Percentiles rank a stretch among this genome's conserved stretches.
Conservation (phyloP, 257 asterid genomes). For the Fraxinus pennsylvanica region DNA sequence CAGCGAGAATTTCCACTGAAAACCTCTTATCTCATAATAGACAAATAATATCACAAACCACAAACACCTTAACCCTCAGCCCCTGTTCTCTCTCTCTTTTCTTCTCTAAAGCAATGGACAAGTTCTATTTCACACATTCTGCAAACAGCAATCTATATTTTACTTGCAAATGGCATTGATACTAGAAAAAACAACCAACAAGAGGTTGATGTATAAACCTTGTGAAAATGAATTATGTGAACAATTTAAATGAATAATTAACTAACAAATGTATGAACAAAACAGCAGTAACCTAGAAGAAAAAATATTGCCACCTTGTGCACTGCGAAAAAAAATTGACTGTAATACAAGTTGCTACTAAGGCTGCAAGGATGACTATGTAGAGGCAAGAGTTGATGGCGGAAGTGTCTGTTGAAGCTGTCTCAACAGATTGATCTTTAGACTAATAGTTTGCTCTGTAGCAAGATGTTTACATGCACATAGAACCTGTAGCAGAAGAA, state of each 20-base stretch:
- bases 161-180: too few species aligned
- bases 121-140: too few species aligned
- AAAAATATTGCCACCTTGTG: not conserved
- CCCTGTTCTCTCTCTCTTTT: not conserved
- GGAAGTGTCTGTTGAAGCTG: slow-evolving; percentile 67
- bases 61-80: slow-evolving; percentile 16
- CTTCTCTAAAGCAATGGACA: too few species aligned
- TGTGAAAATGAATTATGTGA: slow-evolving; percentile 7
- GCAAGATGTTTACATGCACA: slow-evolving; percentile 64
- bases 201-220: slow-evolving; percentile 8
- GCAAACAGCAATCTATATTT: too few species aligned
- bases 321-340: slow-evolving; percentile 61
- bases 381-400: slow-evolving; percentile 72
- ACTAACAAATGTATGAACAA: too few species aligned
- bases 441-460: slow-evolving; percentile 54
- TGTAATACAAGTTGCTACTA: slow-evolving; percentile 80
- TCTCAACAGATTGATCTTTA: slow-evolving; percentile 58
- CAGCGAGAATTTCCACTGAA: slow-evolving; percentile 34
- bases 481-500: slow-evolving; percentile 42
- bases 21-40: slow-evolving; percentile 27
- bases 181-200: too few species aligned
- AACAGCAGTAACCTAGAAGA: not conserved
- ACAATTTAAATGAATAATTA: too few species aligned
- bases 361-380: slow-evolving; percentile 82
- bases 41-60: slow-evolving; percentile 31